These are phyloP conservation scores for Corchorus capsularis DNA, from an alignment of 345 rosid genomes.

Conservation along the genomic window DNA sequence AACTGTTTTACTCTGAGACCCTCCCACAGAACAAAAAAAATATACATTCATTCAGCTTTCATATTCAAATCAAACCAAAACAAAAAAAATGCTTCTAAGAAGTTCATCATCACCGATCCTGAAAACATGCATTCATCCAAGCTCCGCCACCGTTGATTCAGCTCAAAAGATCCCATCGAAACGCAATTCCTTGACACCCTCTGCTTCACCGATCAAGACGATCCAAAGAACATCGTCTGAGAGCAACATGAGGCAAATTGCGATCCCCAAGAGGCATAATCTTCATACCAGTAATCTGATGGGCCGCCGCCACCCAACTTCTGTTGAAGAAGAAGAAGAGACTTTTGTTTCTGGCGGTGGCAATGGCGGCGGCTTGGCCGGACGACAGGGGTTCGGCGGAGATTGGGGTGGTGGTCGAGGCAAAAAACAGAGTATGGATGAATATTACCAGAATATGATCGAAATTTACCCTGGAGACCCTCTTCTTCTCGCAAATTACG, in stretches of 20 bases:
- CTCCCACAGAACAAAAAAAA: background rate
- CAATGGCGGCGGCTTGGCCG: constrained; percentile 22
- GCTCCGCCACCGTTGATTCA: constrained; percentile 19
- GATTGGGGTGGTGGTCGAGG: constrained; percentile 17
- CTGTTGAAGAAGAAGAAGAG: constrained; percentile 8
- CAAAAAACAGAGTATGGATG: constrained; percentile 42
- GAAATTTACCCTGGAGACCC: constrained; percentile 42
- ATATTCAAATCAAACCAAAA: background rate
- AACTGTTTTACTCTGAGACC: background rate
- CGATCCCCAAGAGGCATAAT: constrained; percentile 19
- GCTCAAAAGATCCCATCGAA: background rate
- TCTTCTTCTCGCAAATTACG: constrained; percentile 55
- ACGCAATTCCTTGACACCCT: constrained; percentile 23
- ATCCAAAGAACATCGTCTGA: constrained; percentile 33
- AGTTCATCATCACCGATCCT: constrained; percentile 42
- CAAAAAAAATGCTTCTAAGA: constrained; percentile 37
- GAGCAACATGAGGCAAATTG: constrained; percentile 26
- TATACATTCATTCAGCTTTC: background rate
- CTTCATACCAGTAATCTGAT: background rate
- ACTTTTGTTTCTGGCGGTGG: constrained; percentile 14
- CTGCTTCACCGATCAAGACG: constrained; percentile 16
- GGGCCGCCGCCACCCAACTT: background rate
- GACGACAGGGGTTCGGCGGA: constrained; percentile 31
- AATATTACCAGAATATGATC: constrained; percentile 49
- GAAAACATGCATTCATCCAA: constrained; percentile 19